Percentiles rank a stretch among this genome's conserved stretches.
phyloP scores from a whole-genome alignment of 768 basidiomycete genomes.

The Punctularia strigosozonata region DNA sequence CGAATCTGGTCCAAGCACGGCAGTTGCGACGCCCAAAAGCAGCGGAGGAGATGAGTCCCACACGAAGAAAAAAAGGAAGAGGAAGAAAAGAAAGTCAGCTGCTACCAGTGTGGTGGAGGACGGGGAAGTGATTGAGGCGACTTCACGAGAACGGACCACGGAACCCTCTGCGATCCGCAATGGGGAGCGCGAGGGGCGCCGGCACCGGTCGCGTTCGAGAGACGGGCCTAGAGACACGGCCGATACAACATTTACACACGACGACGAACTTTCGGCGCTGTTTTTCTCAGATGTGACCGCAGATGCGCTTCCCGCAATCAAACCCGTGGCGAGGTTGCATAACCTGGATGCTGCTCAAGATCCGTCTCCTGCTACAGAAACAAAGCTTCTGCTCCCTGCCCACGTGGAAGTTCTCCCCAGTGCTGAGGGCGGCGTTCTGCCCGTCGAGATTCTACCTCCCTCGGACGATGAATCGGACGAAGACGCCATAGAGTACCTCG shows the following conservation, averaged over 20 bases:
- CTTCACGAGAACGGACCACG: background rate
- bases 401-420: slow-evolving; percentile 61
- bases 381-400: slow-evolving; percentile 45
- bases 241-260: slow-evolving; percentile 2
- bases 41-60: too few species aligned
- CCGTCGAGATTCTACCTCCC: slow-evolving; percentile 35
- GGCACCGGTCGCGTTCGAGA: slow-evolving; percentile 18
- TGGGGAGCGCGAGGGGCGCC: slow-evolving; percentile 39
- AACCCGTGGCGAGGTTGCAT: slow-evolving; percentile 5
- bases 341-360: slow-evolving; percentile 1
- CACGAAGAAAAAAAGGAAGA: slow-evolving; percentile 9
- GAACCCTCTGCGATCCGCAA: slow-evolving; percentile 26
- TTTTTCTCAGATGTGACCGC: slow-evolving; percentile 2
- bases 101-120: slow-evolving; percentile 8
- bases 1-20: too few species aligned
- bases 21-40: too few species aligned
- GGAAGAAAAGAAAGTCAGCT: slow-evolving; percentile 9
- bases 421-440: slow-evolving; percentile 19
- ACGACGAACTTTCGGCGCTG: slow-evolving; percentile 5
- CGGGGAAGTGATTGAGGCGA: slow-evolving; percentile 11
- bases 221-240: slow-evolving; percentile 10
- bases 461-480: slow-evolving; percentile 33
- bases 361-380: background rate
- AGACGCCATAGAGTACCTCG: slow-evolving; percentile 68
- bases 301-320: slow-evolving; percentile 10